These are phyloP conservation scores for Moricandia arvensis DNA, from an alignment of 345 rosid genomes.

Conservation along the genomic window DNA sequence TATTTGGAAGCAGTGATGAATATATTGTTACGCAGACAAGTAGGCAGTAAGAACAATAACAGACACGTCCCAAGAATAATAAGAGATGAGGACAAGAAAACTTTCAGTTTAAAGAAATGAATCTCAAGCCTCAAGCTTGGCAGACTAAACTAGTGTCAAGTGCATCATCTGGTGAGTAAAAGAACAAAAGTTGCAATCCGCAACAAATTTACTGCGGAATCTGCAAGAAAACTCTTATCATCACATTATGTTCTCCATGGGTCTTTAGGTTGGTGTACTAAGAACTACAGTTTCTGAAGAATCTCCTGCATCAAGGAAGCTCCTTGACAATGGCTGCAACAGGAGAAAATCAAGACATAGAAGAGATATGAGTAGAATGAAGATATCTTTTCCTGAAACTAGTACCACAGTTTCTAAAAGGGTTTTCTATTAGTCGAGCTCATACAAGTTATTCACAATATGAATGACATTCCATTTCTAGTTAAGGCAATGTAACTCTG, in stretches of 20 bases:
- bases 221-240: neutral
- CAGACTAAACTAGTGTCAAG: neutral
- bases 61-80: neutral
- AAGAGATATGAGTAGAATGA: constrained; percentile 10
- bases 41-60: neutral
- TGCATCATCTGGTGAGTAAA: neutral
- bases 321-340: constrained; percentile 24
- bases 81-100: neutral
- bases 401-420: neutral
- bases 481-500: neutral
- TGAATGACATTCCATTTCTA: neutral
- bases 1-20: neutral
- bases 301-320: too few species aligned
- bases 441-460: neutral
- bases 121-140: neutral
- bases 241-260: too few species aligned
- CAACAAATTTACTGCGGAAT: neutral
- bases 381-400: neutral
- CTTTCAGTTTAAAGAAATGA: neutral
- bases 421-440: neutral
- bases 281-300: too few species aligned
- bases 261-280: too few species aligned
- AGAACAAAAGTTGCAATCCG: neutral
- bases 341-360: constrained; percentile 12
- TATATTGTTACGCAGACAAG: neutral